Percentiles rank a stretch among this genome's conserved stretches.
Conservation (phyloP, 2,329 filamentous ascomycete genomes). For the Penicillium freii region DNA sequence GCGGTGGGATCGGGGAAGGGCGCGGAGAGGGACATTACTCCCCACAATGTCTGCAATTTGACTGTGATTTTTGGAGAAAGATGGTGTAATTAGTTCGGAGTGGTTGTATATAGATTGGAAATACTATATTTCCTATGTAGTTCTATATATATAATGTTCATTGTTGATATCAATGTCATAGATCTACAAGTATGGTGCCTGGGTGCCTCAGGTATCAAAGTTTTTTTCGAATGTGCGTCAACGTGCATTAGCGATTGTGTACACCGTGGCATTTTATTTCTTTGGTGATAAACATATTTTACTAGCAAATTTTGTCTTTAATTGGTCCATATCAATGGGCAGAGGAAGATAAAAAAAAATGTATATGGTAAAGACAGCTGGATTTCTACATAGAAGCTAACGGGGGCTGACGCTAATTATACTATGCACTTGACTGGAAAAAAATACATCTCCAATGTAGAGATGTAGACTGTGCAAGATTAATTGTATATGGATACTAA, state of each 20-base stretch:
- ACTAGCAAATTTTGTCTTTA: not conserved
- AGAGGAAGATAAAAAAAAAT: not conserved
- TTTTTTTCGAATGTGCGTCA: not conserved
- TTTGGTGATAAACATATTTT: not conserved
- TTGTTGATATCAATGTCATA: not conserved
- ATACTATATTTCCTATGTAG: not conserved
- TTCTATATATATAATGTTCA: not conserved
- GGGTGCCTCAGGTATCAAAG: not conserved
- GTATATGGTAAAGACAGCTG: not conserved
- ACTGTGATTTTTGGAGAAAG: not conserved
- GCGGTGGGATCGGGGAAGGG: slow-evolving; percentile 30
- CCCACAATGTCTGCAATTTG: slow-evolving; percentile 11
- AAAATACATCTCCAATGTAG: not conserved
- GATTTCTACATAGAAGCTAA: not conserved
- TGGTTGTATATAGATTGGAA: not conserved
- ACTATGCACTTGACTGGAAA: not conserved
- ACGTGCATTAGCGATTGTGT: not conserved
- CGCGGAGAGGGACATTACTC: slow-evolving; percentile 22
- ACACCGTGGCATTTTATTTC: slow-evolving; percentile 3
- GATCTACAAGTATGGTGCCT: not conserved
- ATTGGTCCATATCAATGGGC: not conserved
- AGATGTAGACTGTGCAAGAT: not conserved
- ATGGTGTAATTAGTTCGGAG: not conserved
- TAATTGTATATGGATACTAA: not conserved
- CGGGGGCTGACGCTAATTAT: not conserved